phyloP scores from a whole-genome alignment of 345 rosid species.

The Hevea brasiliensis region DNA sequence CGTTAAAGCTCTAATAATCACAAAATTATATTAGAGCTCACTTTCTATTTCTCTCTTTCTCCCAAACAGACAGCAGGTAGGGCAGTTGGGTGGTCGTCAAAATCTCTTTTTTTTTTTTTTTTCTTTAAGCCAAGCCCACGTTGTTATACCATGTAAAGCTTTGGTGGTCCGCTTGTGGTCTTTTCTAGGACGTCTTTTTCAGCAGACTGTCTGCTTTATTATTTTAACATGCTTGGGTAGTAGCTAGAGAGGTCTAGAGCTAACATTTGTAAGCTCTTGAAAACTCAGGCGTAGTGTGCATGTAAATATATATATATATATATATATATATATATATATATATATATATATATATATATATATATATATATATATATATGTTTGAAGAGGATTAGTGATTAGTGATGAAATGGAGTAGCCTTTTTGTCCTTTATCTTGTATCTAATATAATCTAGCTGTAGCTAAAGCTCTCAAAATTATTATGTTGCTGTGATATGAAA shows the following conservation, averaged over 20 bases:
- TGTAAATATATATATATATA: neutral
- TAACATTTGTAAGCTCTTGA: neutral
- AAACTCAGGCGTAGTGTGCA: neutral
- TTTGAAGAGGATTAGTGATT: no score
- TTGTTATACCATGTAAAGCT: slow-evolving; percentile 18
- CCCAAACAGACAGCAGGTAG: neutral
- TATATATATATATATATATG: no score
- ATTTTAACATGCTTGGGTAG: neutral
- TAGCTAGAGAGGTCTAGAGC: neutral
- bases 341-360: no score
- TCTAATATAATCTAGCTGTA: no score
- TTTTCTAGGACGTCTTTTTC: neutral
- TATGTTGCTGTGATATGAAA: no score
- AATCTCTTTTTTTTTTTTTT: no score
- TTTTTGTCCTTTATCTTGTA: no score
- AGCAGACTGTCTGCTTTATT: neutral
- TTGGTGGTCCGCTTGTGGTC: neutral
- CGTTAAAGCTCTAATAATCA: slow-evolving; percentile 20
- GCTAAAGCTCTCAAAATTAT: no score
- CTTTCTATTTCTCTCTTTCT: neutral
- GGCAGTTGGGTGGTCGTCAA: no score
- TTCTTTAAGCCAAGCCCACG: slow-evolving; percentile 1
- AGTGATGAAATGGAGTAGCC: no score
- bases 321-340: no score
- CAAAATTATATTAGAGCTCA: neutral